phyloP scores from a whole-genome alignment of 352 stramenopile genomes.

The Phytophthora palmivora region DNA sequence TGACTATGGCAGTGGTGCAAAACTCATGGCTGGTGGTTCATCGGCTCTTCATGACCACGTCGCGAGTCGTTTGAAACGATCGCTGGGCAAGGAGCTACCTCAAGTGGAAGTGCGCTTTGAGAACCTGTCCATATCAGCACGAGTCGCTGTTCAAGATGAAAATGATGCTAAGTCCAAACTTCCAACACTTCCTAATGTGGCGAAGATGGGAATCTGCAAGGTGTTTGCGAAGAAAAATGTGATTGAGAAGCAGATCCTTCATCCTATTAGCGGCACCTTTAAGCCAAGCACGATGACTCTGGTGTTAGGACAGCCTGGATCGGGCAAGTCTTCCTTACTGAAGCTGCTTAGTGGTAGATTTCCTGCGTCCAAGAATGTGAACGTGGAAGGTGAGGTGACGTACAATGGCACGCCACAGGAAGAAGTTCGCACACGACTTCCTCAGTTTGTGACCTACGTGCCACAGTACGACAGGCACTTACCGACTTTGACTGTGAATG shows the following conservation, averaged over 20 bases:
- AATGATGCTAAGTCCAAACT: conserved; percentile 5
- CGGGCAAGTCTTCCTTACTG: conserved; percentile 20
- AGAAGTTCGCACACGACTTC: conserved; percentile 24
- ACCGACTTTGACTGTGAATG: conserved; percentile 33
- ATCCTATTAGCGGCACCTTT: conserved; percentile 32
- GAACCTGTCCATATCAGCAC: conserved; percentile 6
- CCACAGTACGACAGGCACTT: conserved; percentile 57
- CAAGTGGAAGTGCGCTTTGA: conserved; percentile 39
- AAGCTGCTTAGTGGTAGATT: conserved; percentile 39
- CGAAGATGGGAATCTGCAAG: conserved; percentile 4
- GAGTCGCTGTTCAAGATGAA: conserved; percentile 7
- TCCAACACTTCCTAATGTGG: conserved; percentile 11
- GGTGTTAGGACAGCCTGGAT: conserved; percentile 15
- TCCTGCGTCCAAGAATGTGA: conserved; percentile 21
- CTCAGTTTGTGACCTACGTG: conserved; percentile 41
- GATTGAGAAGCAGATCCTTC: conserved; percentile 40
- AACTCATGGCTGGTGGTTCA: conserved; percentile 33
- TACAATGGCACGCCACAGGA: conserved; percentile 32
- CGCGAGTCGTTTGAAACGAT: conserved; percentile 32
- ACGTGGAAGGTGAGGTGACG: conserved; percentile 31
- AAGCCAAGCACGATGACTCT: conserved; percentile 27
- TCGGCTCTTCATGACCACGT: conserved; percentile 39
- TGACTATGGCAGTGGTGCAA: conserved; percentile 7
- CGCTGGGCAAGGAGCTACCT: conserved; percentile 35
- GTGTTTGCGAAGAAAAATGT: conserved; percentile 19